phyloP scores from a whole-genome alignment of 495 filamentous ascomycete species.

The Chaetomium fimeti region DNA sequence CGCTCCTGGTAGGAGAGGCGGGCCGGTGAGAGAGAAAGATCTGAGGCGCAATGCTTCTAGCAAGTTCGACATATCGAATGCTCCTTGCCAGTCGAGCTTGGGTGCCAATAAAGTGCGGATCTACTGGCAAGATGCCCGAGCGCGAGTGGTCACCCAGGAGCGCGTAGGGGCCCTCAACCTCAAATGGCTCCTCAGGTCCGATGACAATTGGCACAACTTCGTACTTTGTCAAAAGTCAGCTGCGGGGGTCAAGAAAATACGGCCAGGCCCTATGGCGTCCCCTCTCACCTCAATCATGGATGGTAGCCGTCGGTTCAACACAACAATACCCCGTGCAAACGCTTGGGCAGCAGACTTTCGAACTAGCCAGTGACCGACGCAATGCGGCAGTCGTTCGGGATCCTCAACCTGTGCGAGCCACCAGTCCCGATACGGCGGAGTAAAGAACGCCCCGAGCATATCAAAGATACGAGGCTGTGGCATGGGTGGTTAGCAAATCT shows the following conservation, averaged over 20 bases:
- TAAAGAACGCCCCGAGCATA: conserved; percentile 38
- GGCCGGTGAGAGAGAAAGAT: not conserved
- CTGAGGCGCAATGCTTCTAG: conserved; percentile 18
- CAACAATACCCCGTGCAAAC: conserved; percentile 28
- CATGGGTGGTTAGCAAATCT: not conserved
- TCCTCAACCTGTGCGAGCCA: conserved; percentile 31
- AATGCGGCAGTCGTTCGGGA: conserved; percentile 21
- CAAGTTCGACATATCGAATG: conserved; percentile 29
- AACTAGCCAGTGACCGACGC: conserved; percentile 35
- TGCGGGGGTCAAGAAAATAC: not conserved
- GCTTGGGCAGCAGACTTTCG: conserved; percentile 28
- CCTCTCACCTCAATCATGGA: conserved; percentile 33
- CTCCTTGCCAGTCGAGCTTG: conserved; percentile 32
- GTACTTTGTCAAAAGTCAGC: conserved; percentile 23
- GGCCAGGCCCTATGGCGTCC: not conserved
- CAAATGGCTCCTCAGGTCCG: conserved; percentile 22
- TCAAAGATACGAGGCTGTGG: conserved; percentile 13
- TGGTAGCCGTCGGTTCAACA: conserved; percentile 25
- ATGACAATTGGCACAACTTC: conserved; percentile 22
- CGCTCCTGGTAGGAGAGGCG: not conserved
- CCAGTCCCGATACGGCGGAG: conserved; percentile 35
- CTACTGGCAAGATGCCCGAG: conserved; percentile 24
- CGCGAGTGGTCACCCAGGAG: conserved; percentile 36
- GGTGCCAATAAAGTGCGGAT: conserved; percentile 31
- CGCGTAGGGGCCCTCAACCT: conserved; percentile 28